Evolutionary conservation across 768 basidiomycete genomes (phyloP).

Genomic region (Hydnomerulius pinastri): DNA sequence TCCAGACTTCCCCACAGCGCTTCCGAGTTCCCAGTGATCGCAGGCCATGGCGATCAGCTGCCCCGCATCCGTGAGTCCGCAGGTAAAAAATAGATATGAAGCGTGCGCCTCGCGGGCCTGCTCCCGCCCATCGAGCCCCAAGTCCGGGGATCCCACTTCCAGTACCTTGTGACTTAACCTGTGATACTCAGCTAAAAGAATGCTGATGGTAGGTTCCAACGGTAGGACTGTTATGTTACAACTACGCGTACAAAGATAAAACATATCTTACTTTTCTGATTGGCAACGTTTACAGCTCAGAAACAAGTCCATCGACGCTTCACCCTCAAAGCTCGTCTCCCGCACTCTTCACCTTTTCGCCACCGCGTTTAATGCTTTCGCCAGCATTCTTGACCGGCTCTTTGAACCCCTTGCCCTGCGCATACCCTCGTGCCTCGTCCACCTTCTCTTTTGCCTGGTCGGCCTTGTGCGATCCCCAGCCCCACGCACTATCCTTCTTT

Average conservation of each 20-base stretch:
- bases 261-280: no score
- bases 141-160: no score
- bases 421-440: conserved; percentile 23
- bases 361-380: conserved; percentile 23
- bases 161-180: no score
- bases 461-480: conserved; percentile 26
- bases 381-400: conserved; percentile 23
- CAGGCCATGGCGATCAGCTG: background rate
- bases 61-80: background rate
- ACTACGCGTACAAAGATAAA: no score
- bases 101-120: no score
- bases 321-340: conserved; percentile 36
- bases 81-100: background rate
- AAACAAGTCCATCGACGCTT: conserved; percentile 11
- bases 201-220: no score
- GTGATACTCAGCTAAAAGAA: no score
- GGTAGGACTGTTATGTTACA: no score
- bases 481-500: conserved; percentile 16
- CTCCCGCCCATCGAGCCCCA: no score
- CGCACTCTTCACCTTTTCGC: conserved; percentile 27
- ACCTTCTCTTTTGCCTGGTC: conserved; percentile 27
- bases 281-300: no score
- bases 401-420: conserved; percentile 16
- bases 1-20: background rate
- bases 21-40: background rate